Evolutionary conservation across 495 filamentous ascomycete species (phyloP).

Genomic region (Ascodesmis nigricans): DNA sequence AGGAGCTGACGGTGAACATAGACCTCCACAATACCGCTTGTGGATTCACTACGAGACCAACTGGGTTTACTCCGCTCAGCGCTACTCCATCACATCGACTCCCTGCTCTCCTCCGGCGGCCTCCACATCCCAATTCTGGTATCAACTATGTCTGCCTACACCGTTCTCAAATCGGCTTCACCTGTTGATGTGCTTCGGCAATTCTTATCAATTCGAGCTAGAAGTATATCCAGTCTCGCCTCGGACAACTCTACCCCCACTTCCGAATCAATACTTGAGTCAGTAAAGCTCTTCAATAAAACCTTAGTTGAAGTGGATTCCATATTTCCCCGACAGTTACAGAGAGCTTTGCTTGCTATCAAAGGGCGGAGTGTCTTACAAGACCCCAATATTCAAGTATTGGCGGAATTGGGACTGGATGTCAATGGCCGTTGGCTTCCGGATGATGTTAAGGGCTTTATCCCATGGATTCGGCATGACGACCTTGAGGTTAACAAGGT

Average conservation of each 20-base stretch:
- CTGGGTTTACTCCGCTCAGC: conserved; percentile 36
- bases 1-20: no score
- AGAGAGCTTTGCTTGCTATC: conserved; percentile 43
- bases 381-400: conserved; percentile 37
- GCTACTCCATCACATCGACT: conserved; percentile 44
- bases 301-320: conserved; percentile 57
- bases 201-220: conserved; percentile 53
- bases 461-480: conserved; percentile 71
- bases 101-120: conserved; percentile 30
- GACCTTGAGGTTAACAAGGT: conserved; percentile 46
- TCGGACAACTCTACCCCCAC: conserved; percentile 22
- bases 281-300: conserved; percentile 48
- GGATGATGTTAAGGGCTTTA: conserved; percentile 66
- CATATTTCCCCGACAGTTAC: conserved; percentile 48
- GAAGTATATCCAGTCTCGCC: conserved; percentile 39
- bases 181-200: conserved; percentile 59
- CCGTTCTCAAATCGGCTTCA: conserved; percentile 59
- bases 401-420: conserved; percentile 61
- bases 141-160: conserved; percentile 57
- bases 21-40: conserved; percentile 28
- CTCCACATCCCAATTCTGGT: conserved; percentile 32
- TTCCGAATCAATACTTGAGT: conserved; percentile 28
- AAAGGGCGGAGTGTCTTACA: conserved; percentile 48
- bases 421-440: conserved; percentile 61
- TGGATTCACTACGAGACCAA: conserved; percentile 40